These are phyloP conservation scores for Cinnamomum micranthum DNA, from an alignment of 164 flowering plant genomes.

Conservation along the genomic window DNA sequence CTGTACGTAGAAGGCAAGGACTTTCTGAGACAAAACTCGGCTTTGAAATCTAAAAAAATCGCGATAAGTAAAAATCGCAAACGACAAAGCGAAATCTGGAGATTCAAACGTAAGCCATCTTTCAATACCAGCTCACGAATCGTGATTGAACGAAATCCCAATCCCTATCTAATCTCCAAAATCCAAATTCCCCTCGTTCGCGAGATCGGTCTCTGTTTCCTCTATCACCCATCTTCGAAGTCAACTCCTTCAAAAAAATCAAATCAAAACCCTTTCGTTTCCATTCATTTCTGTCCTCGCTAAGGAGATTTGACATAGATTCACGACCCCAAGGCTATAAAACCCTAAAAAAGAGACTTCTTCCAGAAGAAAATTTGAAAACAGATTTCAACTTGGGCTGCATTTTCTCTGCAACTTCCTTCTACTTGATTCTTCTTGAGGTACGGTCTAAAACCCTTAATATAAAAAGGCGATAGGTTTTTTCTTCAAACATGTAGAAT, in stretches of 20 bases:
- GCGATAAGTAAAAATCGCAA: no score
- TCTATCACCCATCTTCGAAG: not conserved
- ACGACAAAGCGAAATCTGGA: no score
- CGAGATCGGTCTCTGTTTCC: no score
- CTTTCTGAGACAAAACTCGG: no score
- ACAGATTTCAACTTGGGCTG: no score
- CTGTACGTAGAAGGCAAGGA: no score
- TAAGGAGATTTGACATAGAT: not conserved
- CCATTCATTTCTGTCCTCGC: not conserved
- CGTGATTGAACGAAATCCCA: no score
- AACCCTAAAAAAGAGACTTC: not conserved
- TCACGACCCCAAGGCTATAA: not conserved
- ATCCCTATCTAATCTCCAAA: no score
- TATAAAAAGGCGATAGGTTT: not conserved
- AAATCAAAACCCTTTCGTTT: not conserved
- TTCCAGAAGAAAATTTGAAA: not conserved
- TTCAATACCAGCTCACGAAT: no score
- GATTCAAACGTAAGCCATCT: no score
- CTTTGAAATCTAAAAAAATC: no score
- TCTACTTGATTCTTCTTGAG: not conserved
- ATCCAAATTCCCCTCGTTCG: no score
- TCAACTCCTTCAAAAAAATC: not conserved
- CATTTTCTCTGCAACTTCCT: not conserved
- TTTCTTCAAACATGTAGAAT: not conserved
- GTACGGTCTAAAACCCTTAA: not conserved